phyloP scores from a whole-genome alignment of 257 asterid species.

The Eustoma russellianum region DNA sequence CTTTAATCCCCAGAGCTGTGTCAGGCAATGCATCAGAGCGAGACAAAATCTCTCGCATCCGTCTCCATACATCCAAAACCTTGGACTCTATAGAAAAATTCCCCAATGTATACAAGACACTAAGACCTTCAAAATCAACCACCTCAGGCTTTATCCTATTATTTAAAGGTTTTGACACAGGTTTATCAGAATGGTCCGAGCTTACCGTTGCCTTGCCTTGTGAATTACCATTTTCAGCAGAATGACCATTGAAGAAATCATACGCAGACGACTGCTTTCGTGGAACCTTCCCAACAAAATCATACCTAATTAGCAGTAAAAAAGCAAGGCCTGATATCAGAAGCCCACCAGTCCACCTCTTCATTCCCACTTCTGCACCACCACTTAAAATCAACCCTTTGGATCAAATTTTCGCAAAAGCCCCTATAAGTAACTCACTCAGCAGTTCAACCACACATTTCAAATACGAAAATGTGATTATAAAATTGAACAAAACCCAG shows the following conservation, averaged over 20 bases:
- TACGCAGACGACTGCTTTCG: constrained; percentile 47
- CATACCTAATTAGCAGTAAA: constrained; percentile 43
- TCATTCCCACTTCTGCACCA: constrained; percentile 32
- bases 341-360: constrained; percentile 69
- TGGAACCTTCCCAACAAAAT: constrained; percentile 35
- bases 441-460: neutral
- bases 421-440: neutral
- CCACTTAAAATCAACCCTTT: neutral
- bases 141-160: constrained; percentile 35
- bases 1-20: constrained; percentile 72
- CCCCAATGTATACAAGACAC: constrained; percentile 37
- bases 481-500: neutral
- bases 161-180: constrained; percentile 14
- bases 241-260: constrained; percentile 56
- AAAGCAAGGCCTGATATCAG: constrained; percentile 46
- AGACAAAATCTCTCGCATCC: constrained; percentile 55
- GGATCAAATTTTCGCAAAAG: neutral
- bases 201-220: constrained; percentile 9
- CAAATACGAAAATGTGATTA: neutral
- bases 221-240: constrained; percentile 18
- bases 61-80: constrained; percentile 49
- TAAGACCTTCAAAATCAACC: constrained; percentile 38
- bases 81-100: constrained; percentile 36
- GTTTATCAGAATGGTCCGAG: constrained; percentile 16
- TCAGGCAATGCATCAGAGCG: constrained; percentile 85